phyloP scores from a whole-genome alignment of 225 moss, liverwort and hornwort species.

The Polytrichum formosum region DNA sequence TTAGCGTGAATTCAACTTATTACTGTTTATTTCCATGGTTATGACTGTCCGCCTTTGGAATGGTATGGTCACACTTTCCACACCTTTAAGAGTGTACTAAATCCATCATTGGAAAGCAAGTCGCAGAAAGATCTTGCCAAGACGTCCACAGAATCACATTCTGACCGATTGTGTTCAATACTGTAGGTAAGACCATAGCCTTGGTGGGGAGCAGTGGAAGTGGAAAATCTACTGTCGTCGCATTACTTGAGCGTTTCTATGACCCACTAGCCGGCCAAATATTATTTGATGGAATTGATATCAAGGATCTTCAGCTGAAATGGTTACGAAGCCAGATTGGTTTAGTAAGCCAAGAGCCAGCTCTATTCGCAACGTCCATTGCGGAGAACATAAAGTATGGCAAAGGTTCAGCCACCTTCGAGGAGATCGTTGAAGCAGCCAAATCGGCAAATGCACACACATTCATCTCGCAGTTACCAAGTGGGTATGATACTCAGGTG shows the following conservation, averaged over 20 bases:
- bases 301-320: conserved; percentile 52
- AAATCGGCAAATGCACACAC: conserved; percentile 65
- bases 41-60: no score
- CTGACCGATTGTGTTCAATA: neutral
- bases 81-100: no score
- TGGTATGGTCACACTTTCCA: no score
- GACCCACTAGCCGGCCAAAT: conserved; percentile 52
- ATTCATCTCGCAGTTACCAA: conserved; percentile 68
- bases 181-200: conserved; percentile 51
- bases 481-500: conserved; percentile 67
- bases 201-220: conserved; percentile 68
- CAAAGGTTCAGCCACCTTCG: conserved; percentile 43
- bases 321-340: conserved; percentile 71
- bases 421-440: conserved; percentile 60
- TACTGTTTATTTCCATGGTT: no score
- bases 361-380: conserved; percentile 59
- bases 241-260: conserved; percentile 69
- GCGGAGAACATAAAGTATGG: conserved; percentile 60
- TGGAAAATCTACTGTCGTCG: conserved; percentile 69
- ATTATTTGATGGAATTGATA: conserved; percentile 53
- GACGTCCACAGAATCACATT: neutral
- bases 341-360: conserved; percentile 68
- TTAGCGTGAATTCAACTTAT: no score
- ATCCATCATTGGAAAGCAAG: no score
- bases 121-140: no score